Conservation (phyloP, 768 basidiomycete species). For the Cubamyces sp. region DNA sequence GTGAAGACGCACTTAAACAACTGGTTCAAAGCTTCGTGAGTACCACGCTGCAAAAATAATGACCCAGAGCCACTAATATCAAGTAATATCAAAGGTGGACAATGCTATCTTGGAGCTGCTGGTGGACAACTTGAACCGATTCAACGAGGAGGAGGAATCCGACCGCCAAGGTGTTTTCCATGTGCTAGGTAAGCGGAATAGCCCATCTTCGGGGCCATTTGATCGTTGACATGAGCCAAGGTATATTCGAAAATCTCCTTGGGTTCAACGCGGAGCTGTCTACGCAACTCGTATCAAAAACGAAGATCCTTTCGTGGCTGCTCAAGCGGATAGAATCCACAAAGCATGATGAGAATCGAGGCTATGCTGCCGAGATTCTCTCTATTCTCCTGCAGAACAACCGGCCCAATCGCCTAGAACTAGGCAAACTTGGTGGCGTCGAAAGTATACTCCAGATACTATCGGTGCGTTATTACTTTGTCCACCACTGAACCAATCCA, state of each 20-base stretch:
- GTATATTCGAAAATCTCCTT: constrained; percentile 91
- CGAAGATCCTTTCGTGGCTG: constrained; percentile 78
- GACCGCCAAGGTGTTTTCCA: constrained; percentile 94
- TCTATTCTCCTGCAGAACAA: constrained; percentile 86
- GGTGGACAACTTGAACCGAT: constrained; percentile 82
- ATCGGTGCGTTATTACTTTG: constrained; percentile 59
- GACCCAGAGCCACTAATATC: too few relatives aligned
- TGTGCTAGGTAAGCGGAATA: constrained; percentile 63
- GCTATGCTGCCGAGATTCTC: constrained; percentile 93
- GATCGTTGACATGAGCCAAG: constrained; percentile 40
- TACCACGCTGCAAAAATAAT: constrained; percentile 24
- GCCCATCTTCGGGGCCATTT: background rate
- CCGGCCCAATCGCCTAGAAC: constrained; percentile 63
- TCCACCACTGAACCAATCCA: constrained; percentile 2
- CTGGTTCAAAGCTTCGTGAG: constrained; percentile 79
- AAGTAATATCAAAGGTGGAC: constrained; percentile 57
- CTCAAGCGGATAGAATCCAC: constrained; percentile 74
- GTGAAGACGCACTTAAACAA: constrained; percentile 70
- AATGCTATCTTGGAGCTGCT: constrained; percentile 86
- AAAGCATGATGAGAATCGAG: constrained; percentile 85
- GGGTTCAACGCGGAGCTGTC: constrained; percentile 84
- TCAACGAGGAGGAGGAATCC: constrained; percentile 91
- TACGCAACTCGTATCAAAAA: constrained; percentile 69
- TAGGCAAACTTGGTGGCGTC: constrained; percentile 78
- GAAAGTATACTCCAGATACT: constrained; percentile 76